These are phyloP conservation scores for Podospora comata DNA, from an alignment of 495 filamentous ascomycete species.

Conservation along the genomic window DNA sequence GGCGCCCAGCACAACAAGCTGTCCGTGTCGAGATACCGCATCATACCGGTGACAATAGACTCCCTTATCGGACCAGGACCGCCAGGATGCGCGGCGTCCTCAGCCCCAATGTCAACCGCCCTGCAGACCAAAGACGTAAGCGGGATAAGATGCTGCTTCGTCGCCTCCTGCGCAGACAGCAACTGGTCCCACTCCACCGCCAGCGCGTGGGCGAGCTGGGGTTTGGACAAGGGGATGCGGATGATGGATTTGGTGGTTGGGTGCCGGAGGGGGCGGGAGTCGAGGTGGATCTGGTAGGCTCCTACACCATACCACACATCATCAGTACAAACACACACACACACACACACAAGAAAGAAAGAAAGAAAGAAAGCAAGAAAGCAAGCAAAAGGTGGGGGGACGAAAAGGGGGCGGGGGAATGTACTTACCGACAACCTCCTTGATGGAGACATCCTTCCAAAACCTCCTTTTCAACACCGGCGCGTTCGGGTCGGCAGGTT, in stretches of 20 bases:
- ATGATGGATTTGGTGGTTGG: slow-evolving; percentile 65
- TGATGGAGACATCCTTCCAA: slow-evolving; percentile 76
- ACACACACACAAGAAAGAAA: not conserved
- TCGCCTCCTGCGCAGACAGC: slow-evolving; percentile 71
- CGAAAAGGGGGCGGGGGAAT: not conserved
- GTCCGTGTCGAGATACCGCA: slow-evolving; percentile 90
- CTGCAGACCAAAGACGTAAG: slow-evolving; percentile 81
- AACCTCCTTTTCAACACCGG: slow-evolving; percentile 61
- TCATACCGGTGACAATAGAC: slow-evolving; percentile 60
- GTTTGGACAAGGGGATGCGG: slow-evolving; percentile 67
- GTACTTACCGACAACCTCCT: slow-evolving; percentile 47
- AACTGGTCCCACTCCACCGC: slow-evolving; percentile 92
- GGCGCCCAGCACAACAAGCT: slow-evolving; percentile 91
- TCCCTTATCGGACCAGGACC: slow-evolving; percentile 39
- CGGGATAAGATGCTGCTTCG: slow-evolving; percentile 76
- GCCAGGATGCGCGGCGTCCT: slow-evolving; percentile 42
- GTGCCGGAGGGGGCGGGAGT: slow-evolving; percentile 72
- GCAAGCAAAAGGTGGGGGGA: too few species aligned
- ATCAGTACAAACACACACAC: not conserved
- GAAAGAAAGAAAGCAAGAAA: too few species aligned
- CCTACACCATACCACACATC: slow-evolving; percentile 33
- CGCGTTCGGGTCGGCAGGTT: slow-evolving; percentile 14
- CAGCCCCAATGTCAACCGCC: slow-evolving; percentile 69
- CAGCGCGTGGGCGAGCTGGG: slow-evolving; percentile 78
- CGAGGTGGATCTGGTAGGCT: slow-evolving; percentile 72